These are phyloP conservation scores for Adansonia rubrostipa DNA, from an alignment of 441 rosid genomes.

Conservation along the genomic window DNA sequence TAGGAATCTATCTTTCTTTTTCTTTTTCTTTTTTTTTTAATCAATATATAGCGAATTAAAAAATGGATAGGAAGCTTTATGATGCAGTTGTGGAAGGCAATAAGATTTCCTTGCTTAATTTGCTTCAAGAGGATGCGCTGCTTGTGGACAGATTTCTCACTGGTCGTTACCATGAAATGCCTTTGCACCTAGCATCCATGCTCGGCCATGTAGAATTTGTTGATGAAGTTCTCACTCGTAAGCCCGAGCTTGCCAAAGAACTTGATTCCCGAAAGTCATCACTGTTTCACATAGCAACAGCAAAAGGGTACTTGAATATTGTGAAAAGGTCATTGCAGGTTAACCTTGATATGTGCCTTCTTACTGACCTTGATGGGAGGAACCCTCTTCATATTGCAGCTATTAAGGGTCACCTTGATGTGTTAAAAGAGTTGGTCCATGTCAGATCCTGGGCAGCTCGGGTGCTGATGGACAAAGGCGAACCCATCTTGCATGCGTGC, in stretches of 20 bases:
- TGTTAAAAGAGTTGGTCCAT: not conserved
- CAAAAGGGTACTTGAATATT: slow-evolving; percentile 28
- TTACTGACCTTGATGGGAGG: slow-evolving; percentile 19
- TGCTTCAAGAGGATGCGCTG: slow-evolving; percentile 25
- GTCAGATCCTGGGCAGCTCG: slow-evolving; percentile 7
- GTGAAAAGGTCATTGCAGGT: not conserved
- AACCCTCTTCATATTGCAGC: slow-evolving; percentile 25
- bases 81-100: slow-evolving; percentile 13
- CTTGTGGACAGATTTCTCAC: slow-evolving; percentile 15
- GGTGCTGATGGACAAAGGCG: slow-evolving; percentile 4
- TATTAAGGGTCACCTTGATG: not conserved
- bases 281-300: slow-evolving; percentile 34
- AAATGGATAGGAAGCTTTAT: slow-evolving; percentile 14
- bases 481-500: slow-evolving; percentile 23
- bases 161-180: not conserved
- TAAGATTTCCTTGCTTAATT: not conserved
- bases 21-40: not conserved
- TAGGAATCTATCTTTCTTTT: too few relatives aligned
- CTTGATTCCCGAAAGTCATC: slow-evolving; percentile 21
- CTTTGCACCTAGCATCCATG: slow-evolving; percentile 27
- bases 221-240: not conserved
- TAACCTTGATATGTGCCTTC: slow-evolving; percentile 20
- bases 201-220: slow-evolving; percentile 16
- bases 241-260: slow-evolving; percentile 31
- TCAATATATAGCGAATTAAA: not conserved